A percentile compares a stretch with the other conserved stretches of the same genome.
These are phyloP conservation scores for Mycena amicta DNA, from an alignment of 768 basidiomycete species.

Conservation along the genomic window DNA sequence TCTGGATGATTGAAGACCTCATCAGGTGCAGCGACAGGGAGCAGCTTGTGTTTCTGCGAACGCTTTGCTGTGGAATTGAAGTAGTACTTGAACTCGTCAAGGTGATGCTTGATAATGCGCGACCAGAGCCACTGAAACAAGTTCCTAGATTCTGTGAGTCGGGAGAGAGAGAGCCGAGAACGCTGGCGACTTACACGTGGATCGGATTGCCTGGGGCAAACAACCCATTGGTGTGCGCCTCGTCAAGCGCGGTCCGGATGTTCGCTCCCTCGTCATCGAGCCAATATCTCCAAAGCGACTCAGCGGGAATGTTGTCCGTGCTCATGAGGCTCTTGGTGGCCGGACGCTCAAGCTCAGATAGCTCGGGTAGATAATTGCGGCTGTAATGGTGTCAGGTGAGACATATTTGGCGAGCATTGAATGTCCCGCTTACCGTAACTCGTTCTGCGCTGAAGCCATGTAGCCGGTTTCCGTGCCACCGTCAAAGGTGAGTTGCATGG, in stretches of 20 bases:
- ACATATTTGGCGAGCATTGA: neutral
- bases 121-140: constrained; percentile 32
- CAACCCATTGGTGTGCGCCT: too few species aligned
- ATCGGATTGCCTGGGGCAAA: too few species aligned
- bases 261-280: constrained; percentile 13
- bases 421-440: constrained; percentile 2
- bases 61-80: neutral
- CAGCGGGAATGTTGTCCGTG: constrained; percentile 27
- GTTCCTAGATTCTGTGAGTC: constrained; percentile 6
- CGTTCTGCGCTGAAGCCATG: constrained; percentile 8
- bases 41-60: neutral
- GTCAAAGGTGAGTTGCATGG: constrained; percentile 25
- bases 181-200: constrained; percentile 5
- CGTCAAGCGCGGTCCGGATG: constrained; percentile 4
- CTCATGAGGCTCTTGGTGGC: constrained; percentile 24
- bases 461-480: constrained; percentile 22
- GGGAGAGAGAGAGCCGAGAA: neutral
- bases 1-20: neutral
- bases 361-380: constrained; percentile 19
- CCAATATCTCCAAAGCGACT: constrained; percentile 28
- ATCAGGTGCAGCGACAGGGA: neutral
- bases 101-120: constrained; percentile 13
- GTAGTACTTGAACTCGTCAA: neutral
- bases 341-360: constrained; percentile 14
- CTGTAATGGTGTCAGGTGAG: neutral